phyloP scores from a whole-genome alignment of 768 basidiomycete species.

The Exidia glandulosa region DNA sequence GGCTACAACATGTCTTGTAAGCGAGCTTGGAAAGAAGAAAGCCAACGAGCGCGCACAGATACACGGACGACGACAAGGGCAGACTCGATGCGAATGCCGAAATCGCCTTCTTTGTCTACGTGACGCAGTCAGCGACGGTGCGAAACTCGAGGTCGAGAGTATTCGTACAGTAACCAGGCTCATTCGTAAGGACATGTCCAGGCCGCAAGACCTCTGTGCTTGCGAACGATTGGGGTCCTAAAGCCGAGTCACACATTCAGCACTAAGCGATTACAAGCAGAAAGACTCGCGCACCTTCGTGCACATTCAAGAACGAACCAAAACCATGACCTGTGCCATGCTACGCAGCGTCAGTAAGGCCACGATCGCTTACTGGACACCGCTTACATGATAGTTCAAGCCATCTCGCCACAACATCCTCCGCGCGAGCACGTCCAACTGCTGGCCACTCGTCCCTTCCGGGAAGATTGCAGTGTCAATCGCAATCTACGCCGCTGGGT shows the following conservation, averaged over 20 bases:
- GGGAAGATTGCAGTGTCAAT: slow-evolving; percentile 88
- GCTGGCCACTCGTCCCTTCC: slow-evolving; percentile 71
- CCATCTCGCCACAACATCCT: slow-evolving; percentile 82
- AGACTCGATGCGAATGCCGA: slow-evolving; percentile 89
- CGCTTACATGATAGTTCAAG: background rate
- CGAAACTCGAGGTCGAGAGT: no score
- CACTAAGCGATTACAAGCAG: background rate
- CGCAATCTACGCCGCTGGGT: slow-evolving; percentile 49
- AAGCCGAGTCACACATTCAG: no score
- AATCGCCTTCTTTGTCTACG: slow-evolving; percentile 62
- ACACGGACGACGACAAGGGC: slow-evolving; percentile 63
- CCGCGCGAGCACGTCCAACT: slow-evolving; percentile 83
- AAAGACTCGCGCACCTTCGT: slow-evolving; percentile 55
- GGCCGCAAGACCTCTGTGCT: slow-evolving; percentile 65
- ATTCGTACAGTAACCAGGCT: slow-evolving; percentile 84
- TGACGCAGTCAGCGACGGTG: no score
- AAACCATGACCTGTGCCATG: slow-evolving; percentile 91
- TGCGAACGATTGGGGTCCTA: slow-evolving; percentile 20
- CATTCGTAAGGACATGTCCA: slow-evolving; percentile 91
- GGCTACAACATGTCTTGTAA: background rate
- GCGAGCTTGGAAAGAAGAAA: slow-evolving; percentile 5
- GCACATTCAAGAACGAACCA: slow-evolving; percentile 72
- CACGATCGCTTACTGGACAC: no score
- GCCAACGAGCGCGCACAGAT: slow-evolving; percentile 30
- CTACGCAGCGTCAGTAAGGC: no score